Evolutionary conservation across 495 filamentous ascomycete species (phyloP).

Genomic region (Aspergillus indologenus): DNA sequence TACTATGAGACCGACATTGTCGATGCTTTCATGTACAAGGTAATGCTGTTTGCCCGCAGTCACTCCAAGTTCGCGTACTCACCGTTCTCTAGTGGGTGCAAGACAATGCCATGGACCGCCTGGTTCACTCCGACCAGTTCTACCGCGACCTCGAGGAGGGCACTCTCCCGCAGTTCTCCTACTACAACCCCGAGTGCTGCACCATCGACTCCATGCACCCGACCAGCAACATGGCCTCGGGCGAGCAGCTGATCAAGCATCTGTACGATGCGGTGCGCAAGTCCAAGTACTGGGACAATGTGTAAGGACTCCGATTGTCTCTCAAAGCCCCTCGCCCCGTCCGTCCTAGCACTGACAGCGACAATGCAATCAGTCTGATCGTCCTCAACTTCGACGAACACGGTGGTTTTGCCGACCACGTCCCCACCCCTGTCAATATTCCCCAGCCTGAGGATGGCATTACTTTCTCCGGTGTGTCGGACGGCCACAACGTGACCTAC

Average conservation of each 20-base stretch:
- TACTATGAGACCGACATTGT: slow-evolving; percentile 44
- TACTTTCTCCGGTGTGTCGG: slow-evolving; percentile 36
- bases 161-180: slow-evolving; percentile 43
- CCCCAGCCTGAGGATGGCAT: slow-evolving; percentile 36
- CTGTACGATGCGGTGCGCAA: slow-evolving; percentile 45
- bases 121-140: slow-evolving; percentile 40
- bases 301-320: slow-evolving; percentile 19
- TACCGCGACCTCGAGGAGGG: slow-evolving; percentile 44
- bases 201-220: slow-evolving; percentile 45
- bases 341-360: background rate
- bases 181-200: slow-evolving; percentile 51
- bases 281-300: slow-evolving; percentile 44
- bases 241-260: slow-evolving; percentile 48
- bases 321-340: too few relatives aligned
- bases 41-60: slow-evolving; percentile 2
- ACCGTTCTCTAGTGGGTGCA: slow-evolving; percentile 32
- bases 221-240: slow-evolving; percentile 39
- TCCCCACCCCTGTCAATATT: slow-evolving; percentile 39
- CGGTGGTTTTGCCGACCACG: slow-evolving; percentile 48
- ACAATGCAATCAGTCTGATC: slow-evolving; percentile 27
- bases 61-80: background rate
- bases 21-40: slow-evolving; percentile 40
- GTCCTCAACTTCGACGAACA: slow-evolving; percentile 51
- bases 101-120: slow-evolving; percentile 38
- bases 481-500: slow-evolving; percentile 37